Base-by-base conservation (phyloP, 495 filamentous ascomycete species). In the Penicillium tannophilum region DNA sequence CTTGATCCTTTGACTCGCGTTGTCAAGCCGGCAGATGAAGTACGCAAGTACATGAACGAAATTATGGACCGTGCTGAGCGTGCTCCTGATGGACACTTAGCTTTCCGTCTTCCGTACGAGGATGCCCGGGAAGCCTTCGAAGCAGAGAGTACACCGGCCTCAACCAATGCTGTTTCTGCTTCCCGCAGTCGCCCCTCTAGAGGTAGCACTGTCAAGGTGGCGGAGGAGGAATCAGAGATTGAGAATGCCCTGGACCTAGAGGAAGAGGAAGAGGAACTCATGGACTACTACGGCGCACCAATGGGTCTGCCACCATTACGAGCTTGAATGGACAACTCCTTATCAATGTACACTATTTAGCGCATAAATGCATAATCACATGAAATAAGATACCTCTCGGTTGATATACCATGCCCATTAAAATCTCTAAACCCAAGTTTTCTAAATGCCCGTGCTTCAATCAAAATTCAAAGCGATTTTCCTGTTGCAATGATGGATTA, bases 11-110 rank as follows among this genome's bases (percentile, higher is more conserved):
- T 97, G n/a, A 76, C 81, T 35, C 84, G 85, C 16, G 86, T 91
- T n/a, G 90, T 96, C 20, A 88, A 87, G 44, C 89, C 90, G 14
- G 74, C 81, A 30, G 89, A 92, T 0, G 91, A 93, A 66, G 91
- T 93, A 19, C 79, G 81, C 58, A 84, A 84, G 59, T 91, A 92
- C 58, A 96, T 93, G 89, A 86, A 92, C 58, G 86, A 89, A 45
- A 73, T 91, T n/a, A 90, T 92, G 87, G 85, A 88, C 54, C 84
- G 82, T 5, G 85, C 85, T 59, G 88, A 88, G 30, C 81, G 88
- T 47, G 87, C 86, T 4, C 86, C 88, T 33, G 88, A 88, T 58
- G 80, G 89, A 0, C 78, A 88, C 19, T 75, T 89, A 3, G 88
- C 87, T 6, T 84, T 88, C 75, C 81, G 84, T 50, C 70, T 91